These are phyloP conservation scores for Rhexocercosporidium sp. DNA, from an alignment of 2,329 filamentous ascomycete species.

Conservation along the genomic window DNA sequence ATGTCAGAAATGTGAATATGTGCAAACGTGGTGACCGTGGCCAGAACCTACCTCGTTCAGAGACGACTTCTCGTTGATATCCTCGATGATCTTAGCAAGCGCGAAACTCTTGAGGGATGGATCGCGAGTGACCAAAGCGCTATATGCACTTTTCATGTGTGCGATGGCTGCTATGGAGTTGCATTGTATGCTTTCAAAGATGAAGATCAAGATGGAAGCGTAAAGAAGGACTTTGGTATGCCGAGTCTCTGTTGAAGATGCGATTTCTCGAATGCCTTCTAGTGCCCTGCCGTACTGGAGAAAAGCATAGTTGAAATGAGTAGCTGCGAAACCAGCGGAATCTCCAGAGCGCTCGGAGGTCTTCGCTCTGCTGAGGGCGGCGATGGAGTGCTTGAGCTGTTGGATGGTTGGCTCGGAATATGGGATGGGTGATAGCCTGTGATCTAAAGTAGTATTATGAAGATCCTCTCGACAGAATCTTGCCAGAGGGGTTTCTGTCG, in stretches of 20 bases:
- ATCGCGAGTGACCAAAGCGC: background rate
- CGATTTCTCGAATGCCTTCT: background rate
- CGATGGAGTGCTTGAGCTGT: conserved; percentile 2
- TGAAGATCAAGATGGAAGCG: conserved; percentile 5
- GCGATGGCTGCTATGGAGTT: background rate
- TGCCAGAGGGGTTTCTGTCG: background rate
- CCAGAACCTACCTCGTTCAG: background rate
- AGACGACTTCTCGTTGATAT: background rate
- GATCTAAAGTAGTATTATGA: background rate
- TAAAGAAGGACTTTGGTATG: background rate
- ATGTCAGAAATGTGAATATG: background rate
- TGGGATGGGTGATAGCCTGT: background rate
- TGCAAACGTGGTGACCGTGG: background rate
- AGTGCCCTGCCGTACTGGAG: background rate
- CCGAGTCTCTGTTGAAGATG: background rate
- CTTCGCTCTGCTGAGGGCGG: background rate
- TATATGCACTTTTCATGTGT: conserved; percentile 10
- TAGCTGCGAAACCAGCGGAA: background rate
- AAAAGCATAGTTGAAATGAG: background rate
- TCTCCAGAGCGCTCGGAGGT: background rate
- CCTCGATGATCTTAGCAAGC: background rate
- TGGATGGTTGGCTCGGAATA: background rate
- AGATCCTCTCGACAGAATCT: background rate
- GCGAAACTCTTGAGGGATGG: background rate
- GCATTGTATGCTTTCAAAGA: conserved; percentile 7